phyloP scores from a whole-genome alignment of 306 rosid genomes.

The Sophora flavescens region DNA sequence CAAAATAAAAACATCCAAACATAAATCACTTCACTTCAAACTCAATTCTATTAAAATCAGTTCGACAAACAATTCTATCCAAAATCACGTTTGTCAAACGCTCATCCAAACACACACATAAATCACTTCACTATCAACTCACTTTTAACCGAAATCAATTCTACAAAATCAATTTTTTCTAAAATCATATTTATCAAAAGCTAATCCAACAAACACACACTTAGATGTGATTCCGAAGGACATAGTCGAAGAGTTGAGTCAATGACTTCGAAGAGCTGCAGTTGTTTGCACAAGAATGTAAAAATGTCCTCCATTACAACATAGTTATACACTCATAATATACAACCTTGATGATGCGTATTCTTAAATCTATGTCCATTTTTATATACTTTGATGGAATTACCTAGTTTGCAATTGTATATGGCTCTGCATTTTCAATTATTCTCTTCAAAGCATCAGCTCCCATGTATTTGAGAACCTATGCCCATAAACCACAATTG shows the following conservation, averaged over 20 bases:
- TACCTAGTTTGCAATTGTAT: constrained; percentile 34
- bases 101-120: too few species aligned
- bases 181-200: too few species aligned
- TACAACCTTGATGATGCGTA: constrained; percentile 30
- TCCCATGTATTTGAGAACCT: constrained; percentile 62
- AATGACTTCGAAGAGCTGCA: background rate
- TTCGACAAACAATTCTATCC: too few species aligned
- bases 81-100: too few species aligned
- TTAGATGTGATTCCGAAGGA: background rate
- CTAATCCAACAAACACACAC: too few species aligned
- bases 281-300: constrained; percentile 3
- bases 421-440: constrained; percentile 60
- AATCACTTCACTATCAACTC: too few species aligned
- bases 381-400: constrained; percentile 26
- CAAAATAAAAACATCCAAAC: too few species aligned
- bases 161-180: too few species aligned
- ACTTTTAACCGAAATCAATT: too few species aligned
- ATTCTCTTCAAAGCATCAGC: constrained; percentile 57
- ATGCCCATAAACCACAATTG: constrained; percentile 34
- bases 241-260: background rate
- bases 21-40: too few species aligned
- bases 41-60: too few species aligned
- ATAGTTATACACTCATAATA: constrained; percentile 3
- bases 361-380: constrained; percentile 28
- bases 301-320: constrained; percentile 1